Conservation (phyloP, 2,329 filamentous ascomycete species). For the Calonectria crousiana region DNA sequence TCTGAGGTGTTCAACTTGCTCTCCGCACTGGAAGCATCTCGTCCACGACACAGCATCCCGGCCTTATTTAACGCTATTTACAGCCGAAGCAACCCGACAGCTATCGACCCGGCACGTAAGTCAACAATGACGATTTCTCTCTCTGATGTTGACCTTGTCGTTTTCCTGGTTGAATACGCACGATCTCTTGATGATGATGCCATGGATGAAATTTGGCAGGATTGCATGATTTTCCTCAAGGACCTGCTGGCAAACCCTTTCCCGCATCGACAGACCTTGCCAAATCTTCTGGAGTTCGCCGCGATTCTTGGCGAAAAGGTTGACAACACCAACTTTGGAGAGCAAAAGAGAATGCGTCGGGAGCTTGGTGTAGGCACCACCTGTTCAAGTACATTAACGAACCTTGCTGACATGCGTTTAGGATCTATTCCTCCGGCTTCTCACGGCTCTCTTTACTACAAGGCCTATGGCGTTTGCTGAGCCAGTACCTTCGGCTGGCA, state of each 20-base stretch:
- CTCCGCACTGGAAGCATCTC: slow-evolving; percentile 89
- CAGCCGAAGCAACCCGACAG: slow-evolving; percentile 87
- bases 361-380: slow-evolving; percentile 80
- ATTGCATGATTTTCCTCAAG: slow-evolving; percentile 90
- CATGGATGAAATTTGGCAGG: slow-evolving; percentile 97
- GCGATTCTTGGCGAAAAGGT: slow-evolving; percentile 94
- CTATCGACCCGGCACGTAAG: slow-evolving; percentile 82
- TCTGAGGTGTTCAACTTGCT: slow-evolving; percentile 85
- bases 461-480: slow-evolving; percentile 81
- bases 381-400: not conserved
- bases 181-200: slow-evolving; percentile 94
- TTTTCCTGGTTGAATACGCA: slow-evolving; percentile 92
- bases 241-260: slow-evolving; percentile 95
- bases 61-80: slow-evolving; percentile 97
- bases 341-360: slow-evolving; percentile 90
- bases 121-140: slow-evolving; percentile 91
- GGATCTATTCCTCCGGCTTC: slow-evolving; percentile 89
- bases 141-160: slow-evolving; percentile 84
- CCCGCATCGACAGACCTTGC: slow-evolving; percentile 90
- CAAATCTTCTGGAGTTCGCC: slow-evolving; percentile 88
- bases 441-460: slow-evolving; percentile 95
- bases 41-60: slow-evolving; percentile 91
- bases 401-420: slow-evolving; percentile 54
- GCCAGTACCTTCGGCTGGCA: slow-evolving; percentile 51
- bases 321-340: slow-evolving; percentile 97